A percentile compares a stretch with the other conserved stretches of the same genome.
These are phyloP conservation scores for Hemileccinum rubropunctum DNA, from an alignment of 768 basidiomycete genomes.

Conservation along the genomic window DNA sequence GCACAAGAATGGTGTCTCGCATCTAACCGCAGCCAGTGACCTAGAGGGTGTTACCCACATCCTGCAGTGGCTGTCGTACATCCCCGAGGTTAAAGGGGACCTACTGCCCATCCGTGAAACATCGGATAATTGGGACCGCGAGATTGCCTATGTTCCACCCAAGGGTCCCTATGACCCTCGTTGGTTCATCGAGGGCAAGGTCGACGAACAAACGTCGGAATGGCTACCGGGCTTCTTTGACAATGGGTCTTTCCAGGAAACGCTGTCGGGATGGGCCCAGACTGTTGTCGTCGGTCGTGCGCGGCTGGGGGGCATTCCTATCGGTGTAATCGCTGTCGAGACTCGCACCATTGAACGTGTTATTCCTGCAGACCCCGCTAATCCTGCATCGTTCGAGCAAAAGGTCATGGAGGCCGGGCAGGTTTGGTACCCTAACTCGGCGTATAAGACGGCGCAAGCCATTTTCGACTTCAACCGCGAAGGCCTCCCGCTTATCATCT, in stretches of 20 bases:
- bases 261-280: conserved; percentile 98
- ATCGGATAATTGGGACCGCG: conserved; percentile 86
- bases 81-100: conserved; percentile 80
- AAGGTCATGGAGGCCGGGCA: conserved; percentile 99
- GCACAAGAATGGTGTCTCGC: conserved; percentile 99
- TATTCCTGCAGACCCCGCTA: conserved; percentile 97
- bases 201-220: conserved; percentile 72
- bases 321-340: conserved; percentile 97
- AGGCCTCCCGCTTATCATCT: conserved; percentile 94
- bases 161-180: conserved; percentile 96
- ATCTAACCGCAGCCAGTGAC: conserved; percentile 92
- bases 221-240: conserved; percentile 96
- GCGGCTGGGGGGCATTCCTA: conserved; percentile 93
- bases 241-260: conserved; percentile 97
- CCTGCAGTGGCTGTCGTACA: conserved; percentile 90
- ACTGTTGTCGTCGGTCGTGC: conserved; percentile 97
- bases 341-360: conserved; percentile 96
- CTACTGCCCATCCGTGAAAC: conserved; percentile 75
- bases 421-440: conserved; percentile 99
- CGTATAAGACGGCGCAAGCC: conserved; percentile 98
- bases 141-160: conserved; percentile 85
- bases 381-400: conserved; percentile 94
- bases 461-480: conserved; percentile 99
- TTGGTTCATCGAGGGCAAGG: conserved; percentile 96
- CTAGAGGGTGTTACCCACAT: conserved; percentile 94